Conservation (phyloP, 176 grass and related monocot genomes). For the Thinopyrum elongatum region DNA sequence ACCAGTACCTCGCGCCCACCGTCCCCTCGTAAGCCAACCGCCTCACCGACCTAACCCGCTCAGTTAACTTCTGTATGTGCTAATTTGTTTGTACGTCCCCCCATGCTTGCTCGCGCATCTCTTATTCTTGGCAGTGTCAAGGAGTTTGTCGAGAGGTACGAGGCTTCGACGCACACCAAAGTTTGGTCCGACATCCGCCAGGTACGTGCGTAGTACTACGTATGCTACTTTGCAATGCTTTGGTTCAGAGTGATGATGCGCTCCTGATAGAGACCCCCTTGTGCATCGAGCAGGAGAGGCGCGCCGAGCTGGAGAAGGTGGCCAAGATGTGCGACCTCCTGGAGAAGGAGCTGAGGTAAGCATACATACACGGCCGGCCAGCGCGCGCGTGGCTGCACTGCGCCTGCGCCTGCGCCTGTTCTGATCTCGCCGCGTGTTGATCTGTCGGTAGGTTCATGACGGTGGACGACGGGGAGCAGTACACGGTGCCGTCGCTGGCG, state of each 20-base stretch:
- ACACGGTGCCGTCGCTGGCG: slow-evolving; percentile 71
- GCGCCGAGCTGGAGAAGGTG: slow-evolving; percentile 69
- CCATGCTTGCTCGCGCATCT: neutral
- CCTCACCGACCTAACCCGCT: neutral
- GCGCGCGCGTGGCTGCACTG: neutral
- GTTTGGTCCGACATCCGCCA: slow-evolving; percentile 65
- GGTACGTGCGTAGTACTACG: slow-evolving; percentile 27
- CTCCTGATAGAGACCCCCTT: neutral
- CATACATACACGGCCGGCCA: neutral
- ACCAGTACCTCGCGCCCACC: slow-evolving; percentile 85
- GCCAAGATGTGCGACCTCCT: slow-evolving; percentile 70
- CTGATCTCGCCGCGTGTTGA: neutral
- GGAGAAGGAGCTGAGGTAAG: slow-evolving; percentile 79
- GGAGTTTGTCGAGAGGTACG: slow-evolving; percentile 81
- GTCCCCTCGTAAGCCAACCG: slow-evolving; percentile 48
- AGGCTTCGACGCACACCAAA: slow-evolving; percentile 71
- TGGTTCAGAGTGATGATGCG: neutral
- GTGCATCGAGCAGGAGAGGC: slow-evolving; percentile 50
- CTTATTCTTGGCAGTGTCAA: slow-evolving; percentile 39
- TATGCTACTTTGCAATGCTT: neutral
- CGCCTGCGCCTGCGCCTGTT: neutral
- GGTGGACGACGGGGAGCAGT: slow-evolving; percentile 54
- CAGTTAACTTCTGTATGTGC: neutral
- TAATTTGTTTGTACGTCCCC: neutral
- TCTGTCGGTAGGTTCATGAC: slow-evolving; percentile 63